Percentiles rank a stretch among this genome's conserved stretches.
Evolutionary conservation across 306 rosid genomes (phyloP).

Genomic region (Parietaria judaica): DNA sequence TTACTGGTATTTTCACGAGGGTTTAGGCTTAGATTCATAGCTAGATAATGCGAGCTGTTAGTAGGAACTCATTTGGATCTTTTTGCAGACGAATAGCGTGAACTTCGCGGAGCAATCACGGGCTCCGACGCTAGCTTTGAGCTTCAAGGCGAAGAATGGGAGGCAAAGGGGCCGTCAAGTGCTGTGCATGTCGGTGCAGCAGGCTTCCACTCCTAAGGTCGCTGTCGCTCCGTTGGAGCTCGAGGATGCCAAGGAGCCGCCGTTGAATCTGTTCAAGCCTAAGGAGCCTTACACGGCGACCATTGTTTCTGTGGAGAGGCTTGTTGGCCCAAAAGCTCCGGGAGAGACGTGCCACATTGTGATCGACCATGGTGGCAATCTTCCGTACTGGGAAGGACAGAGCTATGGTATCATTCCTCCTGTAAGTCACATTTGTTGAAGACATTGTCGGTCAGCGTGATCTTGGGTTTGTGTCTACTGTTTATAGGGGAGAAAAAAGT

Average conservation of each 20-base stretch:
- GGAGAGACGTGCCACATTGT: slow-evolving; percentile 97
- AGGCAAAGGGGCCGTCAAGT: slow-evolving; percentile 31
- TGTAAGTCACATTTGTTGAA: slow-evolving; percentile 38
- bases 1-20: too few species aligned
- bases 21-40: too few species aligned
- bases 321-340: slow-evolving; percentile 90
- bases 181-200: slow-evolving; percentile 83
- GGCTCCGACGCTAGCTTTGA: slow-evolving; percentile 37
- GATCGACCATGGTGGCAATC: slow-evolving; percentile 89
- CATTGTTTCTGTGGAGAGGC: slow-evolving; percentile 87
- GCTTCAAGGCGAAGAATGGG: slow-evolving; percentile 38
- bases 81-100: slow-evolving; percentile 43
- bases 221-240: slow-evolving; percentile 56
- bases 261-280: slow-evolving; percentile 73
- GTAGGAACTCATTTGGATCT: slow-evolving; percentile 13
- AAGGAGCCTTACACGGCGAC: slow-evolving; percentile 88
- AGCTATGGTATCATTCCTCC: slow-evolving; percentile 97
- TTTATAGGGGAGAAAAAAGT: too few species aligned
- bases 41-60: too few species aligned
- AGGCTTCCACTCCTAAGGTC: slow-evolving; percentile 65
- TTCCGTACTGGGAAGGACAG: slow-evolving; percentile 99
- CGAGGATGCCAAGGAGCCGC: slow-evolving; percentile 71
- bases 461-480: not conserved
- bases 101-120: slow-evolving; percentile 50
- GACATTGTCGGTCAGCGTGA: not conserved